Conservation (phyloP, 208 protist species). For the Trypanosoma scelopori region DNA sequence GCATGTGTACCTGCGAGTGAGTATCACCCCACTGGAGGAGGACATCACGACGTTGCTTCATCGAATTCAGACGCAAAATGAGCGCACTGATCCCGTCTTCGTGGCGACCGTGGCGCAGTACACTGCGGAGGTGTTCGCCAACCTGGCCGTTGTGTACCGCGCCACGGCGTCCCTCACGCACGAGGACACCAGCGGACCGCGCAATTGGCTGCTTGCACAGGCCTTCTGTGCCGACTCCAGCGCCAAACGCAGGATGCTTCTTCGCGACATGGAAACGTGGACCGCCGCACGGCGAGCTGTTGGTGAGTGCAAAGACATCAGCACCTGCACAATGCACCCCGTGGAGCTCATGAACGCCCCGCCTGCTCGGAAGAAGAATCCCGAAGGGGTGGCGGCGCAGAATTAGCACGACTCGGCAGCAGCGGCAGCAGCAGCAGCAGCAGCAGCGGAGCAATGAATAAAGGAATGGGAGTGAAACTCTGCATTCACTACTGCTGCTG, state of each 20-base stretch:
- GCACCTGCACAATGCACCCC: conserved; percentile 67
- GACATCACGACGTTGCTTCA: conserved; percentile 49
- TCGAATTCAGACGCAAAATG: conserved; percentile 20
- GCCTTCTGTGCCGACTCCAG: conserved; percentile 57
- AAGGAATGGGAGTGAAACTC: not conserved
- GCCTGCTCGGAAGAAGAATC: conserved; percentile 19
- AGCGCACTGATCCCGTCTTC: conserved; percentile 30
- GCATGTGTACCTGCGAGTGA: conserved; percentile 65
- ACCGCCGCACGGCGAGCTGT: conserved; percentile 33
- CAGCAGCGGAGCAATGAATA: not conserved
- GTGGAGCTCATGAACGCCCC: conserved; percentile 74
- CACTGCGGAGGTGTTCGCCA: conserved; percentile 66
- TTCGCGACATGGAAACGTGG: conserved; percentile 35
- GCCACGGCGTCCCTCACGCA: conserved; percentile 61
- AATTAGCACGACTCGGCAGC: not conserved
- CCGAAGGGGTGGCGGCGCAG: not conserved
- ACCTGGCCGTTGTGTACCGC: conserved; percentile 71
- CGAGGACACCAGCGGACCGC: conserved; percentile 48
- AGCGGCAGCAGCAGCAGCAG: too few species aligned
- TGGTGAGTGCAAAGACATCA: conserved; percentile 29
- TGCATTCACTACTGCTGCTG: too few species aligned
- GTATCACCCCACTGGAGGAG: conserved; percentile 41
- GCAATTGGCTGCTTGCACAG: conserved; percentile 76
- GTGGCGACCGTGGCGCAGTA: conserved; percentile 51
- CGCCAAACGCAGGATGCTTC: conserved; percentile 36